Conservation (phyloP, 306 rosid genomes). For the Senna siamea region DNA sequence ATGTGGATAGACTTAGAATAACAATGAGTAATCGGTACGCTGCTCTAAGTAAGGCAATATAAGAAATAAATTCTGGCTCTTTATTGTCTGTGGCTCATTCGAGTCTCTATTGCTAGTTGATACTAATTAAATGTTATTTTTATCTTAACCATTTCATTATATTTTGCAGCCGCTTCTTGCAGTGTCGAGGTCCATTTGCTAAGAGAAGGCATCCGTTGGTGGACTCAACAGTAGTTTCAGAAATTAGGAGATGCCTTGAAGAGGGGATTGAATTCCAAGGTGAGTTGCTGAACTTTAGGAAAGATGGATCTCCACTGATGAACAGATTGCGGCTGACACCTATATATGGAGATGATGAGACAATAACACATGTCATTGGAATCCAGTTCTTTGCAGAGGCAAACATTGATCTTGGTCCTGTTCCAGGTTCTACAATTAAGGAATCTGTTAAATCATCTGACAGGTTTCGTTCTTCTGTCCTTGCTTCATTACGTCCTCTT, state of each 20-base stretch:
- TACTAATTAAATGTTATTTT: neutral
- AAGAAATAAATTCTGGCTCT: neutral
- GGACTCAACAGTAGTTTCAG: conserved; percentile 66
- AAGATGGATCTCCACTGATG: conserved; percentile 87
- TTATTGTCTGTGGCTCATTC: neutral
- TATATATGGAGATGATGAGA: conserved; percentile 75
- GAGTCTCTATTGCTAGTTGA: neutral
- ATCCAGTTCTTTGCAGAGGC: conserved; percentile 73
- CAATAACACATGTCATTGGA: conserved; percentile 75
- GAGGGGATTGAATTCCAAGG: conserved; percentile 83
- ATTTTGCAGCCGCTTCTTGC: conserved; percentile 79
- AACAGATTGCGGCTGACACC: conserved; percentile 76
- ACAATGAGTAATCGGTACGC: neutral
- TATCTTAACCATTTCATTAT: conserved; percentile 12
- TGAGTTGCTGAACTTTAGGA: conserved; percentile 77
- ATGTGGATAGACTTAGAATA: neutral
- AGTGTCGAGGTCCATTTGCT: conserved; percentile 84
- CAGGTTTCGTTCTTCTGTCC: conserved; percentile 59
- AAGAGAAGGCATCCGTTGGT: conserved; percentile 80
- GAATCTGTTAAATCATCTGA: conserved; percentile 60
- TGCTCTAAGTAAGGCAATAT: neutral
- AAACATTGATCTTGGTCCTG: conserved; percentile 74
- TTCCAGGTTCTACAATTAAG: conserved; percentile 59
- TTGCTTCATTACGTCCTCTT: conserved; percentile 55
- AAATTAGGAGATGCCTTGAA: conserved; percentile 73